A percentile compares a stretch with the other conserved stretches of the same genome.
Conservation (phyloP, 2,329 filamentous ascomycete genomes). For the Talaromyces sp. region DNA sequence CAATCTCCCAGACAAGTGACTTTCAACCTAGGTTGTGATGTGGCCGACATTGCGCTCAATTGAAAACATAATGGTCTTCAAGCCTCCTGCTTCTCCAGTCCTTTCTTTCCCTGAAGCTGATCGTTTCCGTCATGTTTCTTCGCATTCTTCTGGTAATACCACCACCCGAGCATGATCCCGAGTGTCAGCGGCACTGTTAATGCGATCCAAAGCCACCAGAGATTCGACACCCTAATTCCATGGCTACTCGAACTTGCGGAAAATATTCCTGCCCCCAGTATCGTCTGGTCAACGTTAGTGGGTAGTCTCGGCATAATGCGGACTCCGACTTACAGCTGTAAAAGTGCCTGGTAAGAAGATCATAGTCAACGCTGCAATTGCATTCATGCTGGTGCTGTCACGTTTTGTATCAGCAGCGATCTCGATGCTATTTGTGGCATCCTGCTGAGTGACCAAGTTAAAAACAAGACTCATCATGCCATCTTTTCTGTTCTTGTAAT, state of each 20-base stretch:
- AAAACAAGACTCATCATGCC: slow-evolving; percentile 25
- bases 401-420: slow-evolving; percentile 27
- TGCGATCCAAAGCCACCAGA: slow-evolving; percentile 11
- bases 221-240: slow-evolving; percentile 1
- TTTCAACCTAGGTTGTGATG: neutral
- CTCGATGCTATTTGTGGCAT: slow-evolving; percentile 30
- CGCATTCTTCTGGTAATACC: slow-evolving; percentile 2
- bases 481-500: slow-evolving; percentile 27
- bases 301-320: too few species aligned
- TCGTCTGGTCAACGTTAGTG: neutral
- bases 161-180: slow-evolving; percentile 1
- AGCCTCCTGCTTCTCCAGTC: neutral
- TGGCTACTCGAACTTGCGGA: neutral
- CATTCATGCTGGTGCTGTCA: slow-evolving; percentile 31
- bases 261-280: neutral
- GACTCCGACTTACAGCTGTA: slow-evolving; percentile 17
- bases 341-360: slow-evolving; percentile 28
- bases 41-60: neutral
- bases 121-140: neutral
- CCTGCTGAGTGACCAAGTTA: slow-evolving; percentile 30
- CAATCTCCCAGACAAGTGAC: neutral
- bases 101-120: neutral
- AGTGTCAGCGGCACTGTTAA: slow-evolving; percentile 4
- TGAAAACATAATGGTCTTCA: neutral
- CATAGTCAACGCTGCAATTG: slow-evolving; percentile 33